phyloP scores from a whole-genome alignment of 345 rosid species.

The Gossypium herbaceum region DNA sequence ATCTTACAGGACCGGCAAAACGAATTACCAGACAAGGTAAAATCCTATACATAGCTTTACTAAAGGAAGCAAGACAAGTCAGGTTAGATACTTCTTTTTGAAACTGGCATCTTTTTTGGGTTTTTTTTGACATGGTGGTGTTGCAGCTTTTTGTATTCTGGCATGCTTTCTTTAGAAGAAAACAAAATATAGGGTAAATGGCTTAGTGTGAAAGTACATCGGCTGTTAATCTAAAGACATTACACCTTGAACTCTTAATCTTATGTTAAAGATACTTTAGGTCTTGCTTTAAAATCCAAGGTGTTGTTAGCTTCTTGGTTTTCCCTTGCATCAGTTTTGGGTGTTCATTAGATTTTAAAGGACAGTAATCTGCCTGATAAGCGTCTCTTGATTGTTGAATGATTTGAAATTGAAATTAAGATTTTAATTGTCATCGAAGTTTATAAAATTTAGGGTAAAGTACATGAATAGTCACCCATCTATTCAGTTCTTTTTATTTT shows the following conservation, averaged over 20 bases:
- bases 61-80: not conserved
- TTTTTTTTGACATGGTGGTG: not conserved
- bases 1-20: constrained; percentile 17
- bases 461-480: no score
- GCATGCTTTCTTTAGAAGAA: not conserved
- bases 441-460: no score
- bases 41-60: constrained; percentile 6
- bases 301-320: not conserved
- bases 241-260: not conserved
- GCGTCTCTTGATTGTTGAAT: not conserved
- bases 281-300: not conserved
- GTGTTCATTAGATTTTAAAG: not conserved
- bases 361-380: not conserved
- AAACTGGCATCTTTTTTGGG: not conserved
- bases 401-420: not conserved
- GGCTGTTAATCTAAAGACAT: not conserved
- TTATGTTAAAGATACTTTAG: not conserved
- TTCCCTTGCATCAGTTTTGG: not conserved
- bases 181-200: not conserved
- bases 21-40: constrained; percentile 10
- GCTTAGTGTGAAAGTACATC: not conserved
- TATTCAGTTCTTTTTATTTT: no score
- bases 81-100: not conserved
- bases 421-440: not conserved
- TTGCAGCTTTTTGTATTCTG: not conserved